Evolutionary conservation across 2,329 filamentous ascomycete species (phyloP).

Genomic region (Passalora sequoiae): DNA sequence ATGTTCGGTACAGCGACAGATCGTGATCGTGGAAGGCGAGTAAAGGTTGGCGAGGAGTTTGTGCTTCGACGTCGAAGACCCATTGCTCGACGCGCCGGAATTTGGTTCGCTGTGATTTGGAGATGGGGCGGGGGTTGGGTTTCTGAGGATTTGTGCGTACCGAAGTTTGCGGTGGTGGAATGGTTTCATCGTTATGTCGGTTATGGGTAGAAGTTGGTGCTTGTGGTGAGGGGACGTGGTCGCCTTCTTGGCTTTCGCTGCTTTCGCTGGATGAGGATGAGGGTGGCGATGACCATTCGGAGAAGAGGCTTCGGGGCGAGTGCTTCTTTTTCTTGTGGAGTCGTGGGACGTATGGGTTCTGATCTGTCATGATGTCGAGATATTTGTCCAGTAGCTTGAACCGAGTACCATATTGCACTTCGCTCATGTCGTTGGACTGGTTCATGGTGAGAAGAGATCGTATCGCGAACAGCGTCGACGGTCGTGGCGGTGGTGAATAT

Average conservation of each 20-base stretch:
- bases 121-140: not conserved
- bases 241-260: slow-evolving; percentile 3
- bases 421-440: not conserved
- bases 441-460: not conserved
- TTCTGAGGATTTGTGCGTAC: not conserved
- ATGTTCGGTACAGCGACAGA: not conserved
- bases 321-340: not conserved
- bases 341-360: not conserved
- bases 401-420: slow-evolving; percentile 1
- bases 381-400: not conserved
- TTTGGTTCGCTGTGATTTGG: not conserved
- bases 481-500: not conserved
- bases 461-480: not conserved
- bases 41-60: not conserved
- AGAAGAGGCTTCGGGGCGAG: not conserved
- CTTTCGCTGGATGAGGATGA: not conserved
- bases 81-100: not conserved
- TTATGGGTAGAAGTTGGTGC: too few species aligned
- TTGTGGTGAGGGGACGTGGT: too few species aligned
- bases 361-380: not conserved
- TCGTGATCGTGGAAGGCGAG: not conserved
- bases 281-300: not conserved
- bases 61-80: not conserved
- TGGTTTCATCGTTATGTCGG: too few species aligned
- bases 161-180: not conserved